Evolutionary conservation across 1,139 yeast genomes (phyloP).

Genomic region (Hyphopichia buzzinii): DNA sequence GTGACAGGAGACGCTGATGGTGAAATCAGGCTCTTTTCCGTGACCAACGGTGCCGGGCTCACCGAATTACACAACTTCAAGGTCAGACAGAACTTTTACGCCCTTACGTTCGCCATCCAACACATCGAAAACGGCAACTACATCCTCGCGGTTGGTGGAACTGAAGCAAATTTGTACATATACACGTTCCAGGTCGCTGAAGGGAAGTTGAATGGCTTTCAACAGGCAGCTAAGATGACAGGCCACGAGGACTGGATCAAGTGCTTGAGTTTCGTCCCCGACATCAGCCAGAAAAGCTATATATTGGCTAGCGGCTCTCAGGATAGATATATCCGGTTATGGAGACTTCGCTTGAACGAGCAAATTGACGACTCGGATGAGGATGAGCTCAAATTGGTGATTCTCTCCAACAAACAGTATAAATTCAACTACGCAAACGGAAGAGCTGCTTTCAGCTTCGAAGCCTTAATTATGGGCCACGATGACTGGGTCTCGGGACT

Average conservation of each 20-base stretch:
- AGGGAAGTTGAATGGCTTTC: conserved; percentile 17
- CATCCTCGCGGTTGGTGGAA: conserved; percentile 81
- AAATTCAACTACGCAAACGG: conserved; percentile 25
- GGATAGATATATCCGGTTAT: conserved; percentile 82
- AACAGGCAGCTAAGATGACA: conserved; percentile 52
- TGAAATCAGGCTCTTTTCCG: conserved; percentile 51
- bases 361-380: conserved; percentile 57
- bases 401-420: conserved; percentile 66
- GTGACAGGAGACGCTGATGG: conserved; percentile 73
- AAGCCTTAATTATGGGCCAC: conserved; percentile 94
- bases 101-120: conserved; percentile 59
- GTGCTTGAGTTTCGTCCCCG: conserved; percentile 59
- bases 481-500: conserved; percentile 96
- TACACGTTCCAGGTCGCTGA: conserved; percentile 42
- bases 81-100: conserved; percentile 55
- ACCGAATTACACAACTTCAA: conserved; percentile 27
- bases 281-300: conserved; percentile 45
- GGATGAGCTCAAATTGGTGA: conserved; percentile 50
- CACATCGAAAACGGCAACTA: conserved; percentile 37
- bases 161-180: conserved; percentile 56
- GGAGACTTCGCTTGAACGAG: conserved; percentile 68
- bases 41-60: conserved; percentile 9
- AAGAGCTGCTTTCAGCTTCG: conserved; percentile 67
- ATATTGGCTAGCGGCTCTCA: conserved; percentile 85
- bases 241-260: conserved; percentile 97